Evolutionary conservation across 345 rosid species (phyloP).

Genomic region (Bruguiera sexangula): DNA sequence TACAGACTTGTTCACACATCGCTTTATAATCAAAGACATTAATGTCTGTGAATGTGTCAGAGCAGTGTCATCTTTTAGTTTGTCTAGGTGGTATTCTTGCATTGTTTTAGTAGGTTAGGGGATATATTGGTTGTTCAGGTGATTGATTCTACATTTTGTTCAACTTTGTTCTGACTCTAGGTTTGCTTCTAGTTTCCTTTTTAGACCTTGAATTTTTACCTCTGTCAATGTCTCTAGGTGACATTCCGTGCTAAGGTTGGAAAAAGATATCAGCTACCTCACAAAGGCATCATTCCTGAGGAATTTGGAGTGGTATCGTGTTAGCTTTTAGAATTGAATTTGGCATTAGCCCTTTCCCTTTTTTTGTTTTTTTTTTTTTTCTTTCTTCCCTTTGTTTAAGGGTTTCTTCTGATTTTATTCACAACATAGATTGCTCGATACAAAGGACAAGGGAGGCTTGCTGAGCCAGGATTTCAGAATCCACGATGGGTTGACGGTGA

Average conservation of each 20-base stretch:
- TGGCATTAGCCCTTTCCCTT: background rate
- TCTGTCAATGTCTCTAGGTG: slow-evolving; percentile 43
- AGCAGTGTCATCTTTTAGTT: background rate
- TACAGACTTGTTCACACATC: too few species aligned
- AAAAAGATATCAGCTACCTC: slow-evolving; percentile 83
- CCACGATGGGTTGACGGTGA: slow-evolving; percentile 99
- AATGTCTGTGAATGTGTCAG: background rate
- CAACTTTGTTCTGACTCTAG: background rate
- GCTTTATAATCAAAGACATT: background rate
- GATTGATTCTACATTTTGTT: background rate
- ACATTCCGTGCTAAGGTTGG: slow-evolving; percentile 98
- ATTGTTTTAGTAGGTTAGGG: background rate
- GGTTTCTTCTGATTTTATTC: slow-evolving; percentile 13
- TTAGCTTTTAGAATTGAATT: slow-evolving; percentile 5
- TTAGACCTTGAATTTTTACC: slow-evolving; percentile 6
- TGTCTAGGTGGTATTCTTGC: background rate
- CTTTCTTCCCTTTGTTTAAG: slow-evolving; percentile 6
- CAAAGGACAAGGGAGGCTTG: slow-evolving; percentile 94
- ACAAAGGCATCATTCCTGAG: slow-evolving; percentile 90
- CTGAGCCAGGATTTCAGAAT: slow-evolving; percentile 81
- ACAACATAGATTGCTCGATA: slow-evolving; percentile 72
- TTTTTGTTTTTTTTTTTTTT: background rate
- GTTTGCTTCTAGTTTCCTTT: background rate
- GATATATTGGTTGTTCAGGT: background rate
- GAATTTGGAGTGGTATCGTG: slow-evolving; percentile 89